Base-by-base conservation (phyloP, 495 filamentous ascomycete species). In the Penicillium subrubescens region DNA sequence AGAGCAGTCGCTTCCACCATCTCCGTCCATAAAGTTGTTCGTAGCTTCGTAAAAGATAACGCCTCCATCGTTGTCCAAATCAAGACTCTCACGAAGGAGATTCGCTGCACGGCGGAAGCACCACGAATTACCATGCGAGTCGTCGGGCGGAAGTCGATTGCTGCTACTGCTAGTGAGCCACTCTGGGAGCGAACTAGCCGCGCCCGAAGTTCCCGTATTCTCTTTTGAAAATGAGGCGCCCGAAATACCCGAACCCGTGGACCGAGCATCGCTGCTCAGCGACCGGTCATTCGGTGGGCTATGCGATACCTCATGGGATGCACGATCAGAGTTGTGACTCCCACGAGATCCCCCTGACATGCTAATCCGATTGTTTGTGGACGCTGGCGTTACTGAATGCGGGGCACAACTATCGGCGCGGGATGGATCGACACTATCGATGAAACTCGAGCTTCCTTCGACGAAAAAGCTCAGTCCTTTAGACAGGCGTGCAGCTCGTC, bases 391-490 rank as follows among this genome's bases (percentile, higher is more conserved):
- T 8, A 66, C 63, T 12, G 75, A 75, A 5, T 35, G 54, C 8
- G 65, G 62, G 0, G 63, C 62, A 25, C 57, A 62, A 44, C 74
- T 79, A 19, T 68, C 64, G 3, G 73, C 62, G 17, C 69, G 69
- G 0, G 77, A 76, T 1, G 62, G 64, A 44, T 75, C 69, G 1
- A 64, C 39, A n/a, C 68, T 69, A 23, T 81, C 76, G 23, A 81
- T 72, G 19, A 82, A 80, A 56, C 76, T 81, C 12, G 78, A 80
- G 64, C 78, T 81, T 8, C 79, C 79, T 60, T 90, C 87, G 1
- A 89, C 86, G 71, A 91, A 91, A 46, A 79, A 84, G 41, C 86
- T 88, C 41, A 92, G 70, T 7, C 87, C 87, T 15, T 79, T 77
- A 14, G 87, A 86, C 70, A 91, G 81, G 21, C 86, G 82, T 53